Conservation (phyloP, 106 monocot genomes). For the Dendrobium huoshanense region DNA sequence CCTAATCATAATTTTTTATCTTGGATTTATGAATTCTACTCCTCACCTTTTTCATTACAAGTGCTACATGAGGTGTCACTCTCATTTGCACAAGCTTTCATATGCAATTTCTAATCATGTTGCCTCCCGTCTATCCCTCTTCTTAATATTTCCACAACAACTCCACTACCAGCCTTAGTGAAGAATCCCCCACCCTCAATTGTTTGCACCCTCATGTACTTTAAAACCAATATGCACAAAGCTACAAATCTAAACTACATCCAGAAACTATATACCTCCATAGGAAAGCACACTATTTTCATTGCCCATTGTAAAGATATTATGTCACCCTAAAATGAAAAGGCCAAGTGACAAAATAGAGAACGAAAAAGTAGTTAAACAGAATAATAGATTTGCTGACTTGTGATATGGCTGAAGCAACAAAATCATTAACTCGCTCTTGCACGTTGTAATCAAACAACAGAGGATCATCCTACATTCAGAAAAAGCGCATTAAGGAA, state of each 20-base stretch:
- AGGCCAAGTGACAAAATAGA: not conserved
- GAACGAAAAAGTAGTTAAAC: not conserved
- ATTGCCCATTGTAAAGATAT: no score
- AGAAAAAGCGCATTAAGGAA: conserved; percentile 10
- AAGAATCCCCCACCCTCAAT: no score
- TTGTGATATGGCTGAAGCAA: conserved; percentile 78
- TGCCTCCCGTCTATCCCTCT: no score
- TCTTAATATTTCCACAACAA: no score
- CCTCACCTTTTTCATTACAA: not conserved
- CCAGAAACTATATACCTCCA: not conserved
- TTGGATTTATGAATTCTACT: not conserved
- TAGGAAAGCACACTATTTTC: no score
- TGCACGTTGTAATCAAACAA: conserved; percentile 97
- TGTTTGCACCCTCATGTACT: not conserved
- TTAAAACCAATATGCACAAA: not conserved
- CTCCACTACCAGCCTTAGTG: no score
- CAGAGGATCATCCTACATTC: conserved; percentile 71
- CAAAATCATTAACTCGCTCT: conserved; percentile 95
- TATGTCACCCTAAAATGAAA: not conserved
- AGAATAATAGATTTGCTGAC: conserved; percentile 22
- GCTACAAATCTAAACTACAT: not conserved
- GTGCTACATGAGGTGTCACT: no score
- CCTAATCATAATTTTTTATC: not conserved
- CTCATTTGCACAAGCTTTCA: no score
- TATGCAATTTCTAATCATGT: no score